Evolutionary conservation across 1,284 basidiomycete species (phyloP).

Genomic region (Pseudomicrostroma phylloplanum): DNA sequence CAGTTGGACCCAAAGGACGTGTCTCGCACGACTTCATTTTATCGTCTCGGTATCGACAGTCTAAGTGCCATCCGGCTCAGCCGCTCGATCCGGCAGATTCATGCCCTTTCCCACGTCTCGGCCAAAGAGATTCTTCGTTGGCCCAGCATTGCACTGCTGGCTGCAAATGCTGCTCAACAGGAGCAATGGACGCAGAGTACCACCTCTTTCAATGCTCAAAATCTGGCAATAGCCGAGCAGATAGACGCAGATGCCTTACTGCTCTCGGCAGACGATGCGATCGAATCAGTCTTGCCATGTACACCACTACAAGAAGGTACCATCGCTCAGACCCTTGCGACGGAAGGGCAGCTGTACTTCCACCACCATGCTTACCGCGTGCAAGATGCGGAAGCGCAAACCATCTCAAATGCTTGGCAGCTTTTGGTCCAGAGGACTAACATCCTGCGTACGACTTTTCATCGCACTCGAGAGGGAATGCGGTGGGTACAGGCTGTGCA

Average conservation of each 20-base stretch:
- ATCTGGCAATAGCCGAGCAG: not conserved
- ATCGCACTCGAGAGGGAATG: constrained; percentile 13
- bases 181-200: not conserved
- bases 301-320: constrained; percentile 47
- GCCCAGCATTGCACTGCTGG: constrained; percentile 26
- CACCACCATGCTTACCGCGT: constrained; percentile 31
- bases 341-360: constrained; percentile 30
- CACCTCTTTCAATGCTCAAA: not conserved
- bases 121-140: constrained; percentile 30
- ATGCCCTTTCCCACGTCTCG: constrained; percentile 16
- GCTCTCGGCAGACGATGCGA: constrained; percentile 16
- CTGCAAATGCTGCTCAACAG: constrained; percentile 9
- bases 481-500: constrained; percentile 37
- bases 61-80: constrained; percentile 40
- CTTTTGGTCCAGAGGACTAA: constrained; percentile 24
- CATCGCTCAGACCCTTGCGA: constrained; percentile 37
- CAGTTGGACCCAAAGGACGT: constrained; percentile 19
- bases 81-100: constrained; percentile 15
- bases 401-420: constrained; percentile 23
- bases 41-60: constrained; percentile 45
- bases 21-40: constrained; percentile 28
- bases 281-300: constrained; percentile 32
- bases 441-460: constrained; percentile 41
- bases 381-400: not conserved
- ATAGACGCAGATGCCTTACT: constrained; percentile 8